Base-by-base conservation (phyloP, 75 land plant species). In the Adiantum capillusveneris region DNA sequence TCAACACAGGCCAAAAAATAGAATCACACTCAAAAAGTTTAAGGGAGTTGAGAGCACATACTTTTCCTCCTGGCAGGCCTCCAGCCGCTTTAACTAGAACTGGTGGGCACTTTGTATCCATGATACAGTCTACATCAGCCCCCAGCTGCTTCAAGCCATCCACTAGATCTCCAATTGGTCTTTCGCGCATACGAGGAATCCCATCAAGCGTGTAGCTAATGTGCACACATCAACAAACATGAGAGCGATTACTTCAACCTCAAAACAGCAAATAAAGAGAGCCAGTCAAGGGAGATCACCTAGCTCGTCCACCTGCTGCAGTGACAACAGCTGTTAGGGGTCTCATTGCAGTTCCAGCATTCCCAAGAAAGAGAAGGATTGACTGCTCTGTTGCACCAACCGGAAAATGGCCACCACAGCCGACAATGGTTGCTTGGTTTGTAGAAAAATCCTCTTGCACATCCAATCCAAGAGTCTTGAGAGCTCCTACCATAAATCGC, bases 321-420 rank as follows among this genome's bases (percentile, higher is more conserved):
- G 83, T 70, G 53, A 94, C 89, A 60, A 85, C 98, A 41, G 98
- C 98, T 21, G 98, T 84, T 66, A 94, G 63, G 13, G 98, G 98
- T 1, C 98, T 78, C 98, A 94, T 94, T 50, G 98, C 96, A 28
- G 98, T 94, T 28, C 98, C 98, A 16, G 98, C 98, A 76, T 94
- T 94, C 17, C 98, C 98, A 19, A 94, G 60, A 62, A 94, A 89
- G 53, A 94, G 90, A 30, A 81, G 55, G 31, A 93, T 65, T 54
- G 74, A 71, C 34, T 68, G 75, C 2, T 69, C 56, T 24, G 56
- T 63, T 58, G 73, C 69, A 11, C 77, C 87, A 7, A 84, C 79
- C 11, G 98, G 98, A 68, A 94, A 94, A 13, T 34, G 49, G 1
- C 98, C 98, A 55, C 88, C 80, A 61, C 82, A 83, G 12, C 98